Conservation (phyloP, 192 early-diverging fungal species). For the Obelidium mucronatum region DNA sequence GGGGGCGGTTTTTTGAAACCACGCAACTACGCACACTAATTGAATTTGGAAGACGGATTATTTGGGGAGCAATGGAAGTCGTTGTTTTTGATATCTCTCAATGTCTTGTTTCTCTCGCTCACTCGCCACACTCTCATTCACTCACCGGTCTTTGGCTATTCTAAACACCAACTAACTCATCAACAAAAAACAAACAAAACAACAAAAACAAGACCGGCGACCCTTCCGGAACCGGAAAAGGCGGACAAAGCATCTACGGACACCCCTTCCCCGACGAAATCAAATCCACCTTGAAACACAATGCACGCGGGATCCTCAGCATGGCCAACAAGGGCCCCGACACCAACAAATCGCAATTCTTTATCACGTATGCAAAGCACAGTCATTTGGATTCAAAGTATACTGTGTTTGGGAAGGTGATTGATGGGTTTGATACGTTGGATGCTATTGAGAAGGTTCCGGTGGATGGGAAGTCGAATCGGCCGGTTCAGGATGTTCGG, state of each 20-base stretch:
- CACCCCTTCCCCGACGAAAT: conserved; percentile 57
- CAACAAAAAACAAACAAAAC: not conserved
- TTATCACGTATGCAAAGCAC: conserved; percentile 77
- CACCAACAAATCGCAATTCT: conserved; percentile 88
- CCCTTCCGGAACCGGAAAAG: conserved; percentile 61
- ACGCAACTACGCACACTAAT: too few relatives aligned
- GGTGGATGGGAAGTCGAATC: conserved; percentile 76
- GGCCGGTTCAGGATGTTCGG: conserved; percentile 80
- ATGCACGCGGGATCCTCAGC: conserved; percentile 65
- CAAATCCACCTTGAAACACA: conserved; percentile 62
- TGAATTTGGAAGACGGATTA: too few relatives aligned
- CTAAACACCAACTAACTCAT: too few relatives aligned
- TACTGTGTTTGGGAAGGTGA: conserved; percentile 87
- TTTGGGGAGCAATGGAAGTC: too few relatives aligned
- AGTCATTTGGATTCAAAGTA: conserved; percentile 78
- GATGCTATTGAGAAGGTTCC: conserved; percentile 87
- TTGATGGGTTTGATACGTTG: conserved; percentile 86
- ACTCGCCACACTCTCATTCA: too few relatives aligned
- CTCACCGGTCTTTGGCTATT: too few relatives aligned
- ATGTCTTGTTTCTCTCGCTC: too few relatives aligned
- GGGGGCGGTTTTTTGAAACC: too few relatives aligned
- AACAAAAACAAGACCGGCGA: conserved; percentile 44
- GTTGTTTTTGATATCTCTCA: too few relatives aligned
- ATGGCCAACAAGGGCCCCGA: conserved; percentile 89
- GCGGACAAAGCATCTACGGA: conserved; percentile 67